phyloP scores from a whole-genome alignment of 2,329 filamentous ascomycete genomes.

The Coniella lustricola region DNA sequence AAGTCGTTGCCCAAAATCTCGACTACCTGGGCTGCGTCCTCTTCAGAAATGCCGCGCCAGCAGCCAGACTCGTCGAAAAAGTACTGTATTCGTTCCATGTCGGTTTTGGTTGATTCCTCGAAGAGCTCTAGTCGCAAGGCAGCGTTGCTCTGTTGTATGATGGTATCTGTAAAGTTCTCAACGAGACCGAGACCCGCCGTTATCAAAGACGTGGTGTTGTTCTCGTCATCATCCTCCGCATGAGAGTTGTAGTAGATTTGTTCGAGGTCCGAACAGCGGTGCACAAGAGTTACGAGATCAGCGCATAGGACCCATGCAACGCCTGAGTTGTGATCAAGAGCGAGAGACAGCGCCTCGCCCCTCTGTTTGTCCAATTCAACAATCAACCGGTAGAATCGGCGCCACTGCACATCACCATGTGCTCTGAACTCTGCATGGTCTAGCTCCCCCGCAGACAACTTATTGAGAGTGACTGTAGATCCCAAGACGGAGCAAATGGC shows the following conservation, averaged over 20 bases:
- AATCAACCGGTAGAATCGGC: slow-evolving; percentile 78
- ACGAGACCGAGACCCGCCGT: slow-evolving; percentile 64
- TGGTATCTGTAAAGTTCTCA: slow-evolving; percentile 61
- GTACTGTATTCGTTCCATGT: slow-evolving; percentile 65
- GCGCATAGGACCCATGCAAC: slow-evolving; percentile 81
- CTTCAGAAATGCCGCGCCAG: slow-evolving; percentile 71
- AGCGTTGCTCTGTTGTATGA: slow-evolving; percentile 59
- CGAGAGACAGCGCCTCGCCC: slow-evolving; percentile 72
- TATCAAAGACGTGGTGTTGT: slow-evolving; percentile 49
- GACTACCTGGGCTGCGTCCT: slow-evolving; percentile 66
- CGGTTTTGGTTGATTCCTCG: slow-evolving; percentile 61
- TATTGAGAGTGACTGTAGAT: slow-evolving; percentile 59
- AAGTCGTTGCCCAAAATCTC: slow-evolving; percentile 61
- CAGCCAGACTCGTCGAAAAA: slow-evolving; percentile 78
- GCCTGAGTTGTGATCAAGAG: slow-evolving; percentile 62
- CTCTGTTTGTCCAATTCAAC: slow-evolving; percentile 80
- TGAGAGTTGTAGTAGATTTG: slow-evolving; percentile 56
- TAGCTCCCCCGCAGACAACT: slow-evolving; percentile 54
- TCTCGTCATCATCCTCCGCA: slow-evolving; percentile 23
- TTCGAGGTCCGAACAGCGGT: slow-evolving; percentile 74
- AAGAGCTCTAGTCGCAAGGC: slow-evolving; percentile 68
- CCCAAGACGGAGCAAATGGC: slow-evolving; percentile 67
- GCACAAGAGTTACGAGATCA: slow-evolving; percentile 71
- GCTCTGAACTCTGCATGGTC: slow-evolving; percentile 70
- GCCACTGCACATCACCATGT: slow-evolving; percentile 78